These are phyloP conservation scores for Mycena filopes DNA, from an alignment of 768 basidiomycete genomes.

Conservation along the genomic window DNA sequence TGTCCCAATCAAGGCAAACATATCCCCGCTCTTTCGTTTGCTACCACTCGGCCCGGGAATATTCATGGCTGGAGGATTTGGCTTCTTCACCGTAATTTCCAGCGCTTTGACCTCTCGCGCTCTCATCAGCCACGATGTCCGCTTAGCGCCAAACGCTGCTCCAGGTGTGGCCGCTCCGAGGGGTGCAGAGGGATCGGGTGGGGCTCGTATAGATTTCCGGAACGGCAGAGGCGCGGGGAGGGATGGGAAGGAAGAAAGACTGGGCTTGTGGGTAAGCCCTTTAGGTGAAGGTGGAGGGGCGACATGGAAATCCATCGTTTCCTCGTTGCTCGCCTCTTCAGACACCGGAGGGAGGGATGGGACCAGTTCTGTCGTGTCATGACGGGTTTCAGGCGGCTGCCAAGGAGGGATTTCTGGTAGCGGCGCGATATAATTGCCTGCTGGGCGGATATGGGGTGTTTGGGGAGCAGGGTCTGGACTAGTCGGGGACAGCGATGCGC, in stretches of 20 bases:
- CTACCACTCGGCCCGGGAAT: conserved; percentile 39
- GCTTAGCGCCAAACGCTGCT: conserved; percentile 62
- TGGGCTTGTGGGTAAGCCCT: conserved; percentile 49
- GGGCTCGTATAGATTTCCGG: conserved; percentile 70
- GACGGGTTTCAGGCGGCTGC: conserved; percentile 12
- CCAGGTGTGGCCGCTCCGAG: conserved; percentile 54
- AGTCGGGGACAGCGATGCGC: conserved; percentile 1
- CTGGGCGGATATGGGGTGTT: neutral
- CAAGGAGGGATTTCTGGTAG: conserved; percentile 26
- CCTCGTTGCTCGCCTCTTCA: conserved; percentile 26
- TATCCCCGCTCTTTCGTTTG: conserved; percentile 77
- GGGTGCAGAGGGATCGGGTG: conserved; percentile 55
- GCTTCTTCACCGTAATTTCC: conserved; percentile 61
- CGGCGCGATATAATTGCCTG: conserved; percentile 10
- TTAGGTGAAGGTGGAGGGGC: conserved; percentile 29
- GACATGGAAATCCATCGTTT: conserved; percentile 28
- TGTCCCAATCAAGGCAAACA: conserved; percentile 41
- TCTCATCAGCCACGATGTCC: conserved; percentile 85
- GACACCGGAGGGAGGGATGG: conserved; percentile 15
- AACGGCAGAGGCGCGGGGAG: conserved; percentile 76
- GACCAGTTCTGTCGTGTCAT: conserved; percentile 18
- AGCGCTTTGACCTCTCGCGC: conserved; percentile 78
- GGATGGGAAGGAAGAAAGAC: conserved; percentile 62
- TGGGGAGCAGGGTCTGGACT: neutral
- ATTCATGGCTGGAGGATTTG: conserved; percentile 31